A percentile compares a stretch with the other conserved stretches of the same genome.
These are phyloP conservation scores for Scheffersomyces ergatensis DNA, from an alignment of 805 yeast species.

Conservation along the genomic window DNA sequence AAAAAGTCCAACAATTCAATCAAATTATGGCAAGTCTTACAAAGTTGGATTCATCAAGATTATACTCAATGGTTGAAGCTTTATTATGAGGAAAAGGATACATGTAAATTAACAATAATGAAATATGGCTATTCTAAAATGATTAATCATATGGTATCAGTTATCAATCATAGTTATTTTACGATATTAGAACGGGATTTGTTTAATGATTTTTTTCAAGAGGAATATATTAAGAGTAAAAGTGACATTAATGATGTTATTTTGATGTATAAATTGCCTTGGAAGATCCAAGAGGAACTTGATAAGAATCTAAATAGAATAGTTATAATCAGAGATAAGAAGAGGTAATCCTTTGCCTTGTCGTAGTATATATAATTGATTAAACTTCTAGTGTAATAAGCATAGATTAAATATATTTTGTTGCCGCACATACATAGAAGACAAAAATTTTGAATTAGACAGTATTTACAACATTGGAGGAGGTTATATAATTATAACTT, in stretches of 20 bases:
- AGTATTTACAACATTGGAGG: too few relatives aligned
- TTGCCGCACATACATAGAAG: too few relatives aligned
- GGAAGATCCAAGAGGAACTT: background rate
- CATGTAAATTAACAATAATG: constrained; percentile 37
- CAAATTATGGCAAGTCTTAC: constrained; percentile 13
- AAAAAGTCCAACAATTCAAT: background rate
- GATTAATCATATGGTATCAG: constrained; percentile 28
- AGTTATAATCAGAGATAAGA: background rate
- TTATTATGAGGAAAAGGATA: constrained; percentile 32
- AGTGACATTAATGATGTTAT: background rate
- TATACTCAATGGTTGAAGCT: constrained; percentile 25
- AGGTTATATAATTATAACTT: too few relatives aligned
- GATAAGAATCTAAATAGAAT: background rate
- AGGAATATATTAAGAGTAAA: background rate
- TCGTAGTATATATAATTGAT: too few relatives aligned
- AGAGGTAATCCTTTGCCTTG: too few relatives aligned
- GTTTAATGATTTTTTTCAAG: background rate
- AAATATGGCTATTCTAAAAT: constrained; percentile 35
- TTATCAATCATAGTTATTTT: constrained; percentile 34
- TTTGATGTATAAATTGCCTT: background rate
- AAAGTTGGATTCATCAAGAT: constrained; percentile 28
- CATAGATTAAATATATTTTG: background rate
- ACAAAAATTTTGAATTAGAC: too few relatives aligned
- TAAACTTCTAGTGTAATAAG: background rate
- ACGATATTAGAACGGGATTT: constrained; percentile 24